Conservation (phyloP, 2,329 filamentous ascomycete species). For the Clarireedia sp. region DNA sequence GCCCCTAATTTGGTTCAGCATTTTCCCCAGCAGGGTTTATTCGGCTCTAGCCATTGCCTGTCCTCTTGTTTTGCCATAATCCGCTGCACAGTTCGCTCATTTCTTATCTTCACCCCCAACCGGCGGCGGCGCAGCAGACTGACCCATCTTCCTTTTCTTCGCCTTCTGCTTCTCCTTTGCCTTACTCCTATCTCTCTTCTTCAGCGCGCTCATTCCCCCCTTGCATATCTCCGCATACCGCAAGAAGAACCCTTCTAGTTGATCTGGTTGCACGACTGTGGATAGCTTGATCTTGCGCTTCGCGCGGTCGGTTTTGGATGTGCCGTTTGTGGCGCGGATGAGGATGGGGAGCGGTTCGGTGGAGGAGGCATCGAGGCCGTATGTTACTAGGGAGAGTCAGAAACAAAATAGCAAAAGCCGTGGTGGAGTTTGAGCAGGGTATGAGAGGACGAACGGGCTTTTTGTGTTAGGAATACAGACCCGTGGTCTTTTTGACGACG, state of each 20-base stretch:
- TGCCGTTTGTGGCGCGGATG: constrained; percentile 43
- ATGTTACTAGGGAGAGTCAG: not conserved
- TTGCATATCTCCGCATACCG: constrained; percentile 90
- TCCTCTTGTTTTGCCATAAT: too few relatives aligned
- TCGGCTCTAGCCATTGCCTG: too few relatives aligned
- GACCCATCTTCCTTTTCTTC: constrained; percentile 41
- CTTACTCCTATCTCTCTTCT: constrained; percentile 88
- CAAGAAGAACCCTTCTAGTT: constrained; percentile 72
- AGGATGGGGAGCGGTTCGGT: constrained; percentile 59
- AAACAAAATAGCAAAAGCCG: not conserved
- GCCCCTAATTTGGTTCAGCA: too few relatives aligned
- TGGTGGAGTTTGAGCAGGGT: not conserved
- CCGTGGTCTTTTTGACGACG: constrained; percentile 56
- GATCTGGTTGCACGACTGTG: constrained; percentile 70
- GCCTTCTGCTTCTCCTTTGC: constrained; percentile 72
- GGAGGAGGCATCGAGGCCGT: not conserved
- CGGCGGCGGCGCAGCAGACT: not conserved
- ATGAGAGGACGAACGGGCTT: constrained; percentile 49
- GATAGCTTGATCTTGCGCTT: constrained; percentile 62
- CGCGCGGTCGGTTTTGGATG: not conserved
- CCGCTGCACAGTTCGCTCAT: constrained; percentile 1
- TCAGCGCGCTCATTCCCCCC: constrained; percentile 76
- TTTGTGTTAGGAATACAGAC: constrained; percentile 67
- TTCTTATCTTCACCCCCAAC: constrained; percentile 14
- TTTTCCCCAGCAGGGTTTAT: too few relatives aligned